A percentile compares a stretch with the other conserved stretches of the same genome.
These are phyloP conservation scores for Mesostigma viride DNA, from an alignment of 139 green algal species.

Conservation along the genomic window DNA sequence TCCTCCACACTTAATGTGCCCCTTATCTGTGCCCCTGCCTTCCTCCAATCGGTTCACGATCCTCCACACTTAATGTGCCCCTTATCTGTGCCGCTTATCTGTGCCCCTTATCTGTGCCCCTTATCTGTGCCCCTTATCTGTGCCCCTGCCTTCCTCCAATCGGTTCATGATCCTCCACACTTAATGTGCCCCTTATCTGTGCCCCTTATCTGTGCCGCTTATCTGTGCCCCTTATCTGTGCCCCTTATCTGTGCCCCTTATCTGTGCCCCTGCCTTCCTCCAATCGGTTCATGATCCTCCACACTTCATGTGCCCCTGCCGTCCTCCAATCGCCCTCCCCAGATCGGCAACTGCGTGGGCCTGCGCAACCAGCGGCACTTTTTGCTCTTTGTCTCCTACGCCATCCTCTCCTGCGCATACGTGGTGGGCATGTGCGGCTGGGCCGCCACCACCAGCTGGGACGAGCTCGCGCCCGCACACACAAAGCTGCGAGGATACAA, in stretches of 20 bases:
- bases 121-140: no score
- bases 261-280: no score
- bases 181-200: not conserved
- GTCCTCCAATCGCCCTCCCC: not conserved
- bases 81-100: no score
- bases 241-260: conserved; percentile 8
- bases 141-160: not conserved
- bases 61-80: no score
- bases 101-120: no score
- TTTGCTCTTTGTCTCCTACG: conserved; percentile 29
- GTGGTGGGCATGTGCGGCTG: not conserved
- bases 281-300: not conserved
- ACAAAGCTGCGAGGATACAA: no score
- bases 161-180: not conserved
- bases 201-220: conserved; percentile 4
- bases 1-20: no score
- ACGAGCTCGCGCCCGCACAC: no score
- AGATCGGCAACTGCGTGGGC: conserved; percentile 35
- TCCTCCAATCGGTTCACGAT: no score
- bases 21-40: no score
- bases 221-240: conserved; percentile 6
- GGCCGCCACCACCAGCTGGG: no score
- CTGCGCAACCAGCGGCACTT: conserved; percentile 29
- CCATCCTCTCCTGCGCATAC: conserved; percentile 21
- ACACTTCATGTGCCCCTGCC: not conserved